phyloP scores from a whole-genome alignment of 2,329 filamentous ascomycete genomes.

The Ascochyta pisi region DNA sequence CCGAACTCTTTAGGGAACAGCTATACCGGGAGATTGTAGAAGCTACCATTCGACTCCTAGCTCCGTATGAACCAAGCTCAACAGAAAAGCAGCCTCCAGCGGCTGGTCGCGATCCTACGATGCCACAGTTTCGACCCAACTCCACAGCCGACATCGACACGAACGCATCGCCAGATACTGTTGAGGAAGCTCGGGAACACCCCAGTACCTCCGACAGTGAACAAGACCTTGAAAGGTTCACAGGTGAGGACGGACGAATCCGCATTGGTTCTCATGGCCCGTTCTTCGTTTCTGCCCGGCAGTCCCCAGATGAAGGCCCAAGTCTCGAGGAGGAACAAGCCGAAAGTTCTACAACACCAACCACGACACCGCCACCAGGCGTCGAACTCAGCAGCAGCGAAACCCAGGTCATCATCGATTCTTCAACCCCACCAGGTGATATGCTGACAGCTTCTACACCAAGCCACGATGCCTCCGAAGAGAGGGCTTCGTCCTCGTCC shows the following conservation, averaged over 20 bases:
- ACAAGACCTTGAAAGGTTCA: slow-evolving; percentile 4
- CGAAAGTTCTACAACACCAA: neutral
- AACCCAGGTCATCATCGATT: neutral
- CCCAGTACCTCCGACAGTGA: neutral
- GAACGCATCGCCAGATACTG: neutral
- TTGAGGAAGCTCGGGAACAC: neutral
- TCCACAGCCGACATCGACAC: slow-evolving; percentile 32
- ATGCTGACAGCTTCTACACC: neutral
- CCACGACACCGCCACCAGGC: neutral
- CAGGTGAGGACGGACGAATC: slow-evolving; percentile 11
- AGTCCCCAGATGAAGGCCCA: neutral
- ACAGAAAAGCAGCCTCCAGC: neutral
- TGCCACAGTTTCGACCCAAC: slow-evolving; percentile 74
- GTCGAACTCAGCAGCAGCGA: neutral
- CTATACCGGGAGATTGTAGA: slow-evolving; percentile 3
- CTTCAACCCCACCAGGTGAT: neutral
- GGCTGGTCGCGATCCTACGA: slow-evolving; percentile 62
- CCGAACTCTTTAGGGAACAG: slow-evolving; percentile 7
- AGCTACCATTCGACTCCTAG: neutral
- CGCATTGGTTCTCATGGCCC: slow-evolving; percentile 1
- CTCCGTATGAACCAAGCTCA: neutral
- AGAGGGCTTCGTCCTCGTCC: neutral
- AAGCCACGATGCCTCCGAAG: slow-evolving; percentile 2
- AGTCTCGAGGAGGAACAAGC: neutral
- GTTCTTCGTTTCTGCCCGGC: slow-evolving; percentile 2